Percentiles rank a stretch among this genome's conserved stretches.
Evolutionary conservation across 495 filamentous ascomycete species (phyloP).

Genomic region (Penicillium coprophilum): DNA sequence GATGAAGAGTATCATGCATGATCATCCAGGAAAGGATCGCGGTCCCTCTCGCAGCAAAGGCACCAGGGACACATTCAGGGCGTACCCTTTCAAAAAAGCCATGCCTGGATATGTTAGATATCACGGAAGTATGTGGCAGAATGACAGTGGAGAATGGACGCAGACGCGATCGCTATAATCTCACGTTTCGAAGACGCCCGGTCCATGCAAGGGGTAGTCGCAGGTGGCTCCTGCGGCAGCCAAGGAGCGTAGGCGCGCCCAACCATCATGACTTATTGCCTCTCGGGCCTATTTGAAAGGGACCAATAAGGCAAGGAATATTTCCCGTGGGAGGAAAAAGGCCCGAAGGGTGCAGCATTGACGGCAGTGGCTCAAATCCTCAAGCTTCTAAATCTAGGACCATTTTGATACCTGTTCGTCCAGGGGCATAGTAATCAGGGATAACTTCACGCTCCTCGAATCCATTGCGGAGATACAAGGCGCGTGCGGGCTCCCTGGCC

Average conservation of each 20-base stretch:
- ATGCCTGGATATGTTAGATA: constrained; percentile 49
- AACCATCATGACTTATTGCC: constrained; percentile 29
- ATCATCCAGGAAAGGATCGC: constrained; percentile 21
- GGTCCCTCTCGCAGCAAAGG: constrained; percentile 37
- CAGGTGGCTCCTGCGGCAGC: constrained; percentile 19
- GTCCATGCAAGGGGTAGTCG: constrained; percentile 40
- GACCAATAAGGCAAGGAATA: constrained; percentile 22
- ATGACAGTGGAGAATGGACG: constrained; percentile 31
- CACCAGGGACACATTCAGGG: constrained; percentile 39
- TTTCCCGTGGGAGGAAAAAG: constrained; percentile 14
- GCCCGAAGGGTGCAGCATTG: constrained; percentile 5
- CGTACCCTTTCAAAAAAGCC: constrained; percentile 42
- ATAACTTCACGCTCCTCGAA: constrained; percentile 54
- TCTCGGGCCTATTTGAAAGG: constrained; percentile 22
- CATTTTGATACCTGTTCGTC: constrained; percentile 58
- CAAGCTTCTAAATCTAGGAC: constrained; percentile 42
- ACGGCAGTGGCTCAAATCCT: constrained; percentile 23
- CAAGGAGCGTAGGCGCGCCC: constrained; percentile 29
- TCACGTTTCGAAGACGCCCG: constrained; percentile 38
- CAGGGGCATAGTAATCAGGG: constrained; percentile 57
- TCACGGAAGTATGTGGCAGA: constrained; percentile 45
- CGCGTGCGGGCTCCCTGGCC: constrained; percentile 48
- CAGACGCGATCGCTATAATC: constrained; percentile 20
- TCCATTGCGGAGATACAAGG: constrained; percentile 49
- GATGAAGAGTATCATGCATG: constrained; percentile 23